A percentile compares a stretch with the other conserved stretches of the same genome.
Conservation (phyloP, 352 stramenopile genomes). For the Saprolegnia parasitica region DNA sequence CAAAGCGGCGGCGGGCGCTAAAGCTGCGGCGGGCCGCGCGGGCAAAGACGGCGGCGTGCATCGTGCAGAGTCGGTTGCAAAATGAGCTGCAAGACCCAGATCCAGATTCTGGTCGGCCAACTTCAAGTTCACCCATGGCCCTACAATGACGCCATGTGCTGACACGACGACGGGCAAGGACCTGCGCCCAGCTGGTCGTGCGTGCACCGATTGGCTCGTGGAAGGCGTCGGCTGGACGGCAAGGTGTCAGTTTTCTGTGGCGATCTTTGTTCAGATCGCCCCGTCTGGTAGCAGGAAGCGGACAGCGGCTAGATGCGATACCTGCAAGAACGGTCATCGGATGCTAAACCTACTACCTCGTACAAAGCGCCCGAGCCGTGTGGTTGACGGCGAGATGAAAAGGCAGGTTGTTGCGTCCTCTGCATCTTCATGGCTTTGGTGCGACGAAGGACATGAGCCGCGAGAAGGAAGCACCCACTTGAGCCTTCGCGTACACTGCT, state of each 20-base stretch:
- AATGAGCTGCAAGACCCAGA: background rate
- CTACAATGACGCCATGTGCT: background rate
- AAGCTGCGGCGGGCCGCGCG: background rate
- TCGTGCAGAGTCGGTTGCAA: background rate
- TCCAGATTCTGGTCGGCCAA: background rate
- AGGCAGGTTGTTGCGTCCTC: no score
- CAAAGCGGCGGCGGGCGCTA: background rate
- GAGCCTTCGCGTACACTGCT: no score
- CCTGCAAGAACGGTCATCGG: no score
- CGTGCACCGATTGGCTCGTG: background rate
- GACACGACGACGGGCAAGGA: background rate
- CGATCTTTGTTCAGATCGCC: background rate
- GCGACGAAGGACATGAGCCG: no score
- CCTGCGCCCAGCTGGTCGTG: background rate
- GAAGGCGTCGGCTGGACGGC: background rate
- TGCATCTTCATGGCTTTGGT: no score
- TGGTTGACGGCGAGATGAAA: no score
- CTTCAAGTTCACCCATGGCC: conserved; percentile 3
- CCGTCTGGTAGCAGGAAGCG: no score
- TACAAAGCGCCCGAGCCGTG: no score
- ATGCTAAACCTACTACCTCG: no score
- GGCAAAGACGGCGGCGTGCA: background rate
- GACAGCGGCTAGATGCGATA: no score
- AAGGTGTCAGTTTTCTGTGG: conserved; percentile 1
- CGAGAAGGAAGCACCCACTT: no score